These are phyloP conservation scores for Colletotrichum viniferum DNA, from an alignment of 2,329 filamentous ascomycete species.

Conservation along the genomic window DNA sequence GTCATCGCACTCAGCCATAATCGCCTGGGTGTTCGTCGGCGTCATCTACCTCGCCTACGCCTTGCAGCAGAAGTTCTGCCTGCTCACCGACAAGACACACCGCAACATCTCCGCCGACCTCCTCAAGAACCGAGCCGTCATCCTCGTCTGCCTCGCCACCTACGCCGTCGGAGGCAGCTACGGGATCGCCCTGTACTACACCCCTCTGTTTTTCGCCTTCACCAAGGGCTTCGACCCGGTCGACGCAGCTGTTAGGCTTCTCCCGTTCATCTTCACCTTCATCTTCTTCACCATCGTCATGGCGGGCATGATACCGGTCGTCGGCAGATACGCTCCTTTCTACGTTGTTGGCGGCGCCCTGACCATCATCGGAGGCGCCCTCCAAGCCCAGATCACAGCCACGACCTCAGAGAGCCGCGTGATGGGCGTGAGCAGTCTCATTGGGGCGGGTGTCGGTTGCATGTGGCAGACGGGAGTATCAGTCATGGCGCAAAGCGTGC, in stretches of 20 bases:
- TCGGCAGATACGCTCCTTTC: slow-evolving; percentile 41
- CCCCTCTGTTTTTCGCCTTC: slow-evolving; percentile 61
- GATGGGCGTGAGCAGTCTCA: slow-evolving; percentile 34
- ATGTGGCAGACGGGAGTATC: slow-evolving; percentile 34
- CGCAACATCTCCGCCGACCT: slow-evolving; percentile 51
- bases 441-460: slow-evolving; percentile 35
- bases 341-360: slow-evolving; percentile 32
- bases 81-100: slow-evolving; percentile 46
- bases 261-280: slow-evolving; percentile 46
- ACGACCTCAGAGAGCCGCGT: slow-evolving; percentile 28
- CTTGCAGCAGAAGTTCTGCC: slow-evolving; percentile 48
- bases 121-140: slow-evolving; percentile 37
- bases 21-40: slow-evolving; percentile 50
- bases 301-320: slow-evolving; percentile 39
- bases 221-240: slow-evolving; percentile 44
- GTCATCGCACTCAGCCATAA: slow-evolving; percentile 47
- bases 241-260: slow-evolving; percentile 42
- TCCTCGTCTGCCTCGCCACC: slow-evolving; percentile 48
- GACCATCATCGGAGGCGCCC: slow-evolving; percentile 28
- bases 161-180: slow-evolving; percentile 37
- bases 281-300: slow-evolving; percentile 38
- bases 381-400: slow-evolving; percentile 29
- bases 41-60: slow-evolving; percentile 47
- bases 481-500: slow-evolving; percentile 22
- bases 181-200: slow-evolving; percentile 53